phyloP scores from a whole-genome alignment of 345 rosid genomes.

The Iberis pinnata region DNA sequence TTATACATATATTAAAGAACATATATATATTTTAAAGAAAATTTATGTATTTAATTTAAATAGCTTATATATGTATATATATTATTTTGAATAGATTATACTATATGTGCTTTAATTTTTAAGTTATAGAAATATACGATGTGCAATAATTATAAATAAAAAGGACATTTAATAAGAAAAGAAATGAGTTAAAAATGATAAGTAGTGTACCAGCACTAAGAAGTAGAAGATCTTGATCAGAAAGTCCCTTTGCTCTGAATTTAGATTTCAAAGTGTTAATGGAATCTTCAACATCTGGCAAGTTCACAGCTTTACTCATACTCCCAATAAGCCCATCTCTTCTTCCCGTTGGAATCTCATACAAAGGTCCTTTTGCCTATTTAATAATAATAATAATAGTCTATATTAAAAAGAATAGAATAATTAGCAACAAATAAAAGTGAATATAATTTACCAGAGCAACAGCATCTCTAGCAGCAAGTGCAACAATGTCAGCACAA shows the following conservation, averaged over 20 bases:
- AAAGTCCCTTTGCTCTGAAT: constrained; percentile 41
- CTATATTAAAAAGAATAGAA: background rate
- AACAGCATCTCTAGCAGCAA: constrained; percentile 56
- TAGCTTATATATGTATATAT: no score
- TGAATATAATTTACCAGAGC: constrained; percentile 42
- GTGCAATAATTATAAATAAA: no score
- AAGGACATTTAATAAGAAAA: background rate
- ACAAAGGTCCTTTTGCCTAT: constrained; percentile 45
- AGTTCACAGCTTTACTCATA: constrained; percentile 25
- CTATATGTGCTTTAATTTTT: no score
- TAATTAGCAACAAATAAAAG: background rate
- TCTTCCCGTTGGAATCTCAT: constrained; percentile 52
- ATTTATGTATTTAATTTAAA: no score
- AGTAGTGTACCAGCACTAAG: constrained; percentile 47
- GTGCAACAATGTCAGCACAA: constrained; percentile 52
- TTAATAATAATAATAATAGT: background rate
- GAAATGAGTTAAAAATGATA: background rate
- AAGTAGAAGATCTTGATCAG: constrained; percentile 43
- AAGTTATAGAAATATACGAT: no score
- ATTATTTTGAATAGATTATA: no score
- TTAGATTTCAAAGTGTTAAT: constrained; percentile 33
- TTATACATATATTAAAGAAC: no score
- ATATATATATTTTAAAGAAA: no score
- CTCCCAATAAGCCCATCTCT: constrained; percentile 52
- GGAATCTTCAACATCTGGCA: constrained; percentile 40